Conservation (phyloP, 768 basidiomycete genomes). For the Hypsizygus marmoreus region DNA sequence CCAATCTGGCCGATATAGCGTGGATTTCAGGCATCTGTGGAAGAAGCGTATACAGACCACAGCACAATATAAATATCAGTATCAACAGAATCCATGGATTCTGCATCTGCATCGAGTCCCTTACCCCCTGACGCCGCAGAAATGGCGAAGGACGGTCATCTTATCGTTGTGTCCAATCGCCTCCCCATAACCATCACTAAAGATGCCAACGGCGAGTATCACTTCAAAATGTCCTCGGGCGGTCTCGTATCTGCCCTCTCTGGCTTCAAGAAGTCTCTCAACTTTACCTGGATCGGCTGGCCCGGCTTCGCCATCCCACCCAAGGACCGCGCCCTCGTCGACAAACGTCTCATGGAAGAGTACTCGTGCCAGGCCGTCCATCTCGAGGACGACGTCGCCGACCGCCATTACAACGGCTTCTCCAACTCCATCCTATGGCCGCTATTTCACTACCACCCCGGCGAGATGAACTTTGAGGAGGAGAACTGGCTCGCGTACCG, state of each 20-base stretch:
- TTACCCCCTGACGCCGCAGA: slow-evolving; percentile 28
- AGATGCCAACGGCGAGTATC: slow-evolving; percentile 89
- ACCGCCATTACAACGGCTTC: slow-evolving; percentile 97
- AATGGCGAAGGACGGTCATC: slow-evolving; percentile 62
- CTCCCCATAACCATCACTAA: slow-evolving; percentile 95
- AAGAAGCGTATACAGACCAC: neutral
- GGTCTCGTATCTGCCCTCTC: slow-evolving; percentile 96
- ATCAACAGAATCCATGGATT: neutral
- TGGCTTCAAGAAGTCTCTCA: slow-evolving; percentile 97
- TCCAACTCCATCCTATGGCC: slow-evolving; percentile 99
- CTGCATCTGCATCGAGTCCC: slow-evolving; percentile 25
- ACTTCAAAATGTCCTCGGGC: slow-evolving; percentile 99
- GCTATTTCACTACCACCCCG: slow-evolving; percentile 98
- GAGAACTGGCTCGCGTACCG: slow-evolving; percentile 98
- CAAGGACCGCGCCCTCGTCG: slow-evolving; percentile 89
- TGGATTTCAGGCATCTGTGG: slow-evolving; percentile 23
- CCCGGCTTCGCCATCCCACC: slow-evolving; percentile 91
- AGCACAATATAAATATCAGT: slow-evolving; percentile 12
- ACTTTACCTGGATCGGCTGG: slow-evolving; percentile 98
- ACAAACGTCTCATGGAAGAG: slow-evolving; percentile 91
- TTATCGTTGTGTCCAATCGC: slow-evolving; percentile 95
- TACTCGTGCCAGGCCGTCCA: slow-evolving; percentile 98
- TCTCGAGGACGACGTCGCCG: slow-evolving; percentile 97
- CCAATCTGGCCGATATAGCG: slow-evolving; percentile 32
- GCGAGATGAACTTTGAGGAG: slow-evolving; percentile 99